Conservation (phyloP, 176 grass and related monocot species). For the Lolium multiflorum region DNA sequence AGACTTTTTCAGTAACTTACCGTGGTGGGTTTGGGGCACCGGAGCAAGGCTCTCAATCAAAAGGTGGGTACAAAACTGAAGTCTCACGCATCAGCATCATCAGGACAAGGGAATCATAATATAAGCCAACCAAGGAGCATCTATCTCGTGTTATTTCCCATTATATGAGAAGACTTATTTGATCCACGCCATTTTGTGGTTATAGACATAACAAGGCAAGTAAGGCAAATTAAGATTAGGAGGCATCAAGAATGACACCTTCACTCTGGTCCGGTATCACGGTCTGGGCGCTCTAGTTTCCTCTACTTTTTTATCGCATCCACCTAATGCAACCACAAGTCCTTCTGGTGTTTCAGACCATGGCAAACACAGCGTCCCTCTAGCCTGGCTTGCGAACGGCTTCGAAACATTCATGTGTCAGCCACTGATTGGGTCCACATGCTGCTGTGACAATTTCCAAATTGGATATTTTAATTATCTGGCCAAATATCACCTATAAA, state of each 20-base stretch:
- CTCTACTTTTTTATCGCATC: not conserved
- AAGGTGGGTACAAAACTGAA: not conserved
- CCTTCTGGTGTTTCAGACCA: no score
- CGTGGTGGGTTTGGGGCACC: no score
- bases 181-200: not conserved
- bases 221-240: not conserved
- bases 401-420: no score
- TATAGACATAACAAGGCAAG: not conserved
- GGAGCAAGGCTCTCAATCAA: no score
- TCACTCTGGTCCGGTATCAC: not conserved
- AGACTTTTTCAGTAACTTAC: no score
- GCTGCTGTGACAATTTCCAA: not conserved
- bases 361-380: no score
- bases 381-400: no score
- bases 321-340: not conserved
- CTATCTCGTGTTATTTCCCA: not conserved
- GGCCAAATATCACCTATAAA: not conserved
- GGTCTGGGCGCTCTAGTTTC: not conserved
- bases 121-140: not conserved
- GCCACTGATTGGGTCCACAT: no score
- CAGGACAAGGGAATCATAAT: not conserved
- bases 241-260: not conserved
- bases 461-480: not conserved
- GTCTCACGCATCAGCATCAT: not conserved
- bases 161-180: not conserved